Evolutionary conservation across 495 filamentous ascomycete genomes (phyloP).

Genomic region (Aspergillus bertholletiae): DNA sequence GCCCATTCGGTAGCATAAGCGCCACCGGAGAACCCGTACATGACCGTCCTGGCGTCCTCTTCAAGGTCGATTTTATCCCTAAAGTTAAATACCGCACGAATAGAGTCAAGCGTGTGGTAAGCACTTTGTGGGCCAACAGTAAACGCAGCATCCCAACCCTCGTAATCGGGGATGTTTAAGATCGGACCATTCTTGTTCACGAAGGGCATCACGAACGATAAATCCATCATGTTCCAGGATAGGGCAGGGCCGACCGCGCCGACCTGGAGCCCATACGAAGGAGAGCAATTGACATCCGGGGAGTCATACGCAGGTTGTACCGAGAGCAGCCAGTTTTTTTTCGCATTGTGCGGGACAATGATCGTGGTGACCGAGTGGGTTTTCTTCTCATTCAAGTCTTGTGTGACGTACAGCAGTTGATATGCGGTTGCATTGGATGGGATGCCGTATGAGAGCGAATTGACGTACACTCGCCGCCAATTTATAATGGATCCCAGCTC

Average conservation of each 20-base stretch:
- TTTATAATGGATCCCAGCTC: background rate
- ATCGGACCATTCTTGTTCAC: background rate
- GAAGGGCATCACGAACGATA: background rate
- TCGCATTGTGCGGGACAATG: background rate
- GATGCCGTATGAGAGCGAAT: background rate
- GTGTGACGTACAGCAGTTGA: background rate
- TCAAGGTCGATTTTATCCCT: background rate
- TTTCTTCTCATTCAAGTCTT: background rate
- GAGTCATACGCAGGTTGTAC: slow-evolving; percentile 43
- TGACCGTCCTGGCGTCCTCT: slow-evolving; percentile 16
- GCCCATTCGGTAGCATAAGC: slow-evolving; percentile 44
- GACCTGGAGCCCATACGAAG: slow-evolving; percentile 15
- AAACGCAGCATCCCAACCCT: slow-evolving; percentile 39
- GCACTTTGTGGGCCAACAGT: slow-evolving; percentile 34
- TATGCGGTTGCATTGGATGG: background rate
- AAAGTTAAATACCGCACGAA: slow-evolving; percentile 33
- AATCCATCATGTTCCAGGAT: background rate
- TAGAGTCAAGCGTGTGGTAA: slow-evolving; percentile 42
- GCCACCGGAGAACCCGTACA: slow-evolving; percentile 51
- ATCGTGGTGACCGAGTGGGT: slow-evolving; percentile 9
- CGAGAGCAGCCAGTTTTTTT: slow-evolving; percentile 24
- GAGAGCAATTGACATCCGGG: slow-evolving; percentile 24
- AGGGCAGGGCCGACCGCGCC: background rate
- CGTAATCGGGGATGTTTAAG: slow-evolving; percentile 39
- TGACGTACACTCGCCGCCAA: background rate